Percentiles rank a stretch among this genome's conserved stretches.
Conservation (phyloP, 2,329 filamentous ascomycete species). For the Ophiostoma montium region DNA sequence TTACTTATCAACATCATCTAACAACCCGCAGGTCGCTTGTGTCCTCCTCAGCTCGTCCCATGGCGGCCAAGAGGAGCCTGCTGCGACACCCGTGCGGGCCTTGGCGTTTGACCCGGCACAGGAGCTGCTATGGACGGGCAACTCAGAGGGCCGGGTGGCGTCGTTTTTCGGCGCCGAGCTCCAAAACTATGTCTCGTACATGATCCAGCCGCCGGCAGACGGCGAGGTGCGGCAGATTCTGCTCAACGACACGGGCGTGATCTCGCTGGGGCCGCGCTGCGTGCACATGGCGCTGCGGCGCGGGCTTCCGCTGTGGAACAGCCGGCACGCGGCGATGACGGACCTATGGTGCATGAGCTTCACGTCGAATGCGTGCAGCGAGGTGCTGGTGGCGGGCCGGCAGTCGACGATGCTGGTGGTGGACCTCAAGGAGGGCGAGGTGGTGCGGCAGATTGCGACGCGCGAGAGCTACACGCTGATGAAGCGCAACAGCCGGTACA, state of each 20-base stretch:
- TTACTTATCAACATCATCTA: no score
- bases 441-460: slow-evolving; percentile 38
- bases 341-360: slow-evolving; percentile 93
- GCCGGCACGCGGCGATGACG: slow-evolving; percentile 53
- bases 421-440: slow-evolving; percentile 54
- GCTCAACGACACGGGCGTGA: slow-evolving; percentile 79
- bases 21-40: slow-evolving; percentile 55
- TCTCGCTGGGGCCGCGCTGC: slow-evolving; percentile 69
- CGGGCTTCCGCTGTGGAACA: slow-evolving; percentile 78
- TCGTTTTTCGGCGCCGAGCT: slow-evolving; percentile 81
- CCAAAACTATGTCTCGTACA: slow-evolving; percentile 80
- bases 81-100: slow-evolving; percentile 57
- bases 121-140: slow-evolving; percentile 75
- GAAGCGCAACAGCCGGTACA: slow-evolving; percentile 68
- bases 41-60: slow-evolving; percentile 59
- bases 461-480: slow-evolving; percentile 77
- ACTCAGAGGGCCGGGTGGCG: slow-evolving; percentile 57
- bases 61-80: slow-evolving; percentile 49
- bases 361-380: slow-evolving; percentile 67
- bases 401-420: slow-evolving; percentile 76
- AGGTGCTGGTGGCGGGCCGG: slow-evolving; percentile 76
- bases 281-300: slow-evolving; percentile 79
- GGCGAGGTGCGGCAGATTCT: slow-evolving; percentile 77
- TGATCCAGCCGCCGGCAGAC: slow-evolving; percentile 58
- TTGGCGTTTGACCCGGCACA: slow-evolving; percentile 81